These are phyloP conservation scores for Cystobasidium pallidum DNA, from an alignment of 1,284 basidiomycete genomes.

Conservation along the genomic window DNA sequence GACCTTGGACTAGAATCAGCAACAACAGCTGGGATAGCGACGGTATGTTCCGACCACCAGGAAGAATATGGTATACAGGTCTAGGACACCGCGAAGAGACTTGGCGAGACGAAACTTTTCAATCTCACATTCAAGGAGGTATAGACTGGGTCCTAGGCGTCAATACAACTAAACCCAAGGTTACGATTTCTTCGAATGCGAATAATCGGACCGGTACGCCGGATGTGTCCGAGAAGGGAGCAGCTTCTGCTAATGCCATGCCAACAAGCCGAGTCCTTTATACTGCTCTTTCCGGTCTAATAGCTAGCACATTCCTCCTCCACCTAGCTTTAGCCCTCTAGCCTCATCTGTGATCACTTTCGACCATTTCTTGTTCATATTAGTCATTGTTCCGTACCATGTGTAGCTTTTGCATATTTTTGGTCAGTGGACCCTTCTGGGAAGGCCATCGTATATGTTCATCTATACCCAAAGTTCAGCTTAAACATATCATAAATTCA, in stretches of 20 bases:
- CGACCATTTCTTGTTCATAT: background rate
- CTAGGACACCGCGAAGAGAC: constrained; percentile 34
- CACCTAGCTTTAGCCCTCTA: background rate
- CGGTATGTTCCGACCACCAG: constrained; percentile 33
- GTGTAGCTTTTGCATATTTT: constrained; percentile 6
- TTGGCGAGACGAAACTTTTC: constrained; percentile 41
- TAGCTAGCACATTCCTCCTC: constrained; percentile 8
- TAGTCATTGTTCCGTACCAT: background rate
- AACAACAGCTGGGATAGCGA: constrained; percentile 17
- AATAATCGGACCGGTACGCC: background rate
- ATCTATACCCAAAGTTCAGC: background rate
- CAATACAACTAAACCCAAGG: constrained; percentile 27
- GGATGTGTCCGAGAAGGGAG: constrained; percentile 1
- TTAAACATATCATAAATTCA: background rate
- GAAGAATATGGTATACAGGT: constrained; percentile 40
- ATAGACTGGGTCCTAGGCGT: constrained; percentile 40
- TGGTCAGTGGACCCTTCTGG: background rate
- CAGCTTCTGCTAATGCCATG: background rate
- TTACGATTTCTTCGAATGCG: background rate
- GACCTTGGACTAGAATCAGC: constrained; percentile 29
- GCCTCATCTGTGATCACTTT: background rate
- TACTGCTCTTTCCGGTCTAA: background rate
- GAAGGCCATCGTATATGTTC: background rate
- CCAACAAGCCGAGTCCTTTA: background rate
- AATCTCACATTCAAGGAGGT: constrained; percentile 34